Base-by-base conservation (phyloP, 2,329 filamentous ascomycete species). In the Aplosporella prunicola region DNA sequence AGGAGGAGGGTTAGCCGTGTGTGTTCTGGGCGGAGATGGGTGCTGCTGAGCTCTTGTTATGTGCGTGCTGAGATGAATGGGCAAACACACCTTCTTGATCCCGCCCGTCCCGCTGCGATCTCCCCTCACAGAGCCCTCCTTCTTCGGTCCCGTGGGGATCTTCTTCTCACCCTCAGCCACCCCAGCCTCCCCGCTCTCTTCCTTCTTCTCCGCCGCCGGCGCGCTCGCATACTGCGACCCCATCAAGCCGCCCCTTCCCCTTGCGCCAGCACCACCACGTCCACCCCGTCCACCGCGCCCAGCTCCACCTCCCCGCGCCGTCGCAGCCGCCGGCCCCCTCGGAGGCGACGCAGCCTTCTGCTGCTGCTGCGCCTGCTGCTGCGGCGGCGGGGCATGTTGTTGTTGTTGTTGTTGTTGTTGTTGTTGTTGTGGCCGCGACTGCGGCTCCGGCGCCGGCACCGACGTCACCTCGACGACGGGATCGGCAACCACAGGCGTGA, bases 61-160 rank as follows among this genome's bases (percentile, higher is more conserved):
- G 9, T 23, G 13, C 16, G 48, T 22, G 50, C 23, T 7, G 11
- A 10, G 23, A 10, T 20, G 13, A 33, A n/a, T 27, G 18, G 8
- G n/a, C 2, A 8, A 31, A 39, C 47, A 44, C 50, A 65, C 63
- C 57, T 65, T 67, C 33, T 63, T 64, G 2, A 69, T 44, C 1
- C 70, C 70, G 6, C 72, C 72, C 0, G 72, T 74, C 9, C 62
- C 61, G 44, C 67, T 70, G 30, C 72, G 62, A 46, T 74, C 71
- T 13, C 71, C 71, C 7, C 69, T 61, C 8, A 74, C 71, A 25
- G 71, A 68, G 20, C 40, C 43, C 14, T 45, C 43, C 25, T 43
- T 45, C 14, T 41, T 39, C 11, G 36, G 44, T 4, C 43, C 32
- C 35, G 45, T 40, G 9, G 39, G 42, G 18, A 22, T 9, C 32